Evolutionary conservation across 192 early-diverging fungal species (phyloP).

Genomic region (Diversispora epigaea): DNA sequence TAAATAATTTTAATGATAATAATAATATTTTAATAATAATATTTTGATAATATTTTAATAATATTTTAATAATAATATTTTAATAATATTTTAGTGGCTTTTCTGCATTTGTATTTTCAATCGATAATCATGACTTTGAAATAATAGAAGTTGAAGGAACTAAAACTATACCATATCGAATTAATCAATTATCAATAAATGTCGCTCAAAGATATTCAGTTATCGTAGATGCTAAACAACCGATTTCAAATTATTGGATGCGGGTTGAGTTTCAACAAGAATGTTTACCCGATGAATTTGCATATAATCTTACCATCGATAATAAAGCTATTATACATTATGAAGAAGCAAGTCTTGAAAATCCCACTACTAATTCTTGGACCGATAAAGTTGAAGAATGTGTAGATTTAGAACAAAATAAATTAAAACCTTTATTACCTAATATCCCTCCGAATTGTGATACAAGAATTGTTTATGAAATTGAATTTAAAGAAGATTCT

Average conservation of each 20-base stretch:
- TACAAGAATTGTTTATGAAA: neutral
- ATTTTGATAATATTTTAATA: neutral
- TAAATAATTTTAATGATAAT: too few species aligned
- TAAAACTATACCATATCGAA: constrained; percentile 32
- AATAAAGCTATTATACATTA: constrained; percentile 45
- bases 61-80: neutral
- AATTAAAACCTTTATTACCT: constrained; percentile 36
- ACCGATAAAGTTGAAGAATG: constrained; percentile 31
- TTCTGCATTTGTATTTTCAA: constrained; percentile 61
- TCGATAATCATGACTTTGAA: constrained; percentile 66
- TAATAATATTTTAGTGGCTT: constrained; percentile 46
- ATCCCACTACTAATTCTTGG: constrained; percentile 28
- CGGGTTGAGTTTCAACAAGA: constrained; percentile 40
- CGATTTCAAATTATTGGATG: constrained; percentile 47
- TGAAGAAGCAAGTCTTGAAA: constrained; percentile 34
- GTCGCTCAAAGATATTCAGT: constrained; percentile 53
- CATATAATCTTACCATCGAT: constrained; percentile 33
- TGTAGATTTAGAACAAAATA: constrained; percentile 34
- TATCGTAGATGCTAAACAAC: constrained; percentile 48
- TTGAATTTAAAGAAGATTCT: constrained; percentile 2
- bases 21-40: neutral
- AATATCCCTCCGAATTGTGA: neutral
- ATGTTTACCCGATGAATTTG: constrained; percentile 35
- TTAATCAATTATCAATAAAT: constrained; percentile 45
- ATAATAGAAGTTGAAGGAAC: constrained; percentile 73